Evolutionary conservation across 345 rosid species (phyloP), one percentile per base, ranked within the genome.

Genomic region (Boechera divaricarpa): DNA sequence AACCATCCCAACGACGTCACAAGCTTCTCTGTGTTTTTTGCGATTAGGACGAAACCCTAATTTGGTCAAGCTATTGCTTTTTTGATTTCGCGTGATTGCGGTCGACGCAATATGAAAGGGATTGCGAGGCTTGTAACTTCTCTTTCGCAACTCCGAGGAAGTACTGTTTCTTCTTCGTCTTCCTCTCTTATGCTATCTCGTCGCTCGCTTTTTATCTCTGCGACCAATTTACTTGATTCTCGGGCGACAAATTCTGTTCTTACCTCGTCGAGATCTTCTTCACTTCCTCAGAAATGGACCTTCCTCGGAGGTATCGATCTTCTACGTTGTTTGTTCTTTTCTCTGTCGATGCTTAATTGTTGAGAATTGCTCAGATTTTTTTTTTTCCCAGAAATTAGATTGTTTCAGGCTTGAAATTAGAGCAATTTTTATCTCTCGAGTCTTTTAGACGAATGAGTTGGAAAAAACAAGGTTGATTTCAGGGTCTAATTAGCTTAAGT

Each of bases 281-380:
- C 21, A 53, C 65, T 75, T 65, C 66, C 82, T 67, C 77, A 52
- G 60, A 79, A 73, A 80, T 83, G 82, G 88, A 65, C 59, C 61
- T 69, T 32, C 58, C 78, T 80, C 10, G 74, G 75, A 87, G 89
- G 95, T 88, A 15, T n/a, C 49, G 45, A 16, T n/a, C 29, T 41
- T 75, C 60, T 18, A n/a, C 13, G 11, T 53, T 12, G 7, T 9
- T 49, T 49, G 0, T 10, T 10, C 15, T 39, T 35, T 42, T 28
- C 29, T 21, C 29, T 28, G 29, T 21, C 24, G 24, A 21, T 21
- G 24, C 24, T 21, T 21, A 21, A 21, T 21, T 21, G 1, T 21
- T 21, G 24, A 21, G 24, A 21, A 21, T 21, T 21, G 24, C 24
- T 21, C 1, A 21, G 21, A 53, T 36, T 36, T 21, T 52, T 24